Evolutionary conservation across 2,329 filamentous ascomycete genomes (phyloP), one percentile per base, ranked within the genome.

Genomic region (Delphinella strobiligena): DNA sequence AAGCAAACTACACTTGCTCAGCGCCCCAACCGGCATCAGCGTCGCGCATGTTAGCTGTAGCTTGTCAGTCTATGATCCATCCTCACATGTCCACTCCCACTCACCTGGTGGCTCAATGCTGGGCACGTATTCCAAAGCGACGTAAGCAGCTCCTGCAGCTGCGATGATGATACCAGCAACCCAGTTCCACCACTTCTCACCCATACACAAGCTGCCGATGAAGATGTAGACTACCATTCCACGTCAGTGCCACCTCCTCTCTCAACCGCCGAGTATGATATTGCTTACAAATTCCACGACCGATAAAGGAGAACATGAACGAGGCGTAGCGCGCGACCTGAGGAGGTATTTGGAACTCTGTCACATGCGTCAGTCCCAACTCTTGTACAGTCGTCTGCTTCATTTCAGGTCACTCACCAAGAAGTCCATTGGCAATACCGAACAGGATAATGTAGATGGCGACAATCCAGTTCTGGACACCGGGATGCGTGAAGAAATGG

Each of bases 221-320:
- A 98, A 96, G 64, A 96, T 75, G 74, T 98, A 98, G 71, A 98
- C 88, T 94, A 45, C 32, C n/a, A 18, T 12, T 43, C 45, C 40
- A 12, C 40, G 22, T 12, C 36, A 16, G 27, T 16, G 36, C 36
- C 37, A 33, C 19, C 22, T 22, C 17, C 35, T 33, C 32, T 12
- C 15, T 18, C 14, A 32, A n/a, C 12, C 19, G 5, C 32, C 8
- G 10, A 27, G 8, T 38, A 22, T 35, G 24, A 9, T 31, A 12
- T 15, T 45, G 36, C 86, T 66, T 77, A 94, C 88, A 96, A 60
- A 86, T 72, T 64, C 91, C 91, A 58, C 91, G 87, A 46, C 91
- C 91, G 51, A 96, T 67, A 72, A 98, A 96, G 42, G 85, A 93
- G 71, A 96, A 96, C 64, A 96, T 80, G 71, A 98, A 98, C 9